phyloP scores from a whole-genome alignment of 2,329 filamentous ascomycete genomes.

The Zymoseptoria ardabiliae region DNA sequence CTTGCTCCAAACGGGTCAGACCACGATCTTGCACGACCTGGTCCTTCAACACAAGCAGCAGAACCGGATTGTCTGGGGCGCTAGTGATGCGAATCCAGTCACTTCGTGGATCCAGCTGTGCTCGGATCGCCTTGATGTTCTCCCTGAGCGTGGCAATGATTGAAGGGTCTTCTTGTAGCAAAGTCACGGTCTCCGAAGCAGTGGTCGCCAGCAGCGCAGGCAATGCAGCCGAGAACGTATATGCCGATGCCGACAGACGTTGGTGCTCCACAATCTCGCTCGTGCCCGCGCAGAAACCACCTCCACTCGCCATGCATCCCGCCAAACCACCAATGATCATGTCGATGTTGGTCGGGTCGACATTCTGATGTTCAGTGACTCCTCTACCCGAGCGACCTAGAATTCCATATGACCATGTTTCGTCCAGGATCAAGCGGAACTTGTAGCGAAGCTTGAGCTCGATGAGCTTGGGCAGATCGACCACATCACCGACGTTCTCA shows the following conservation, averaged over 20 bases:
- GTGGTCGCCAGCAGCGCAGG: constrained; percentile 94
- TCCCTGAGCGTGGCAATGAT: constrained; percentile 72
- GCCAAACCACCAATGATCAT: constrained; percentile 95
- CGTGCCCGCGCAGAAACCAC: constrained; percentile 89
- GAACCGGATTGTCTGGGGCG: constrained; percentile 73
- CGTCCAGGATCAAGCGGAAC: constrained; percentile 93
- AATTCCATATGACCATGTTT: constrained; percentile 95
- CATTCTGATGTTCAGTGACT: constrained; percentile 91
- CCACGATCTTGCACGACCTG: constrained; percentile 68
- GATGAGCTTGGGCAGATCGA: constrained; percentile 79
- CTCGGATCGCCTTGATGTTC: constrained; percentile 76
- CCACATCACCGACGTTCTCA: constrained; percentile 79
- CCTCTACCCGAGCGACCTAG: constrained; percentile 86
- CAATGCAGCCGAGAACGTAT: constrained; percentile 91
- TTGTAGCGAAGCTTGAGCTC: constrained; percentile 95
- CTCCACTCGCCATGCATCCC: constrained; percentile 82
- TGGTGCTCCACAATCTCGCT: constrained; percentile 93
- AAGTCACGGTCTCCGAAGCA: constrained; percentile 78
- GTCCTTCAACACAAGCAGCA: constrained; percentile 75
- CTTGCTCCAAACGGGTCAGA: constrained; percentile 64
- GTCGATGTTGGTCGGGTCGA: constrained; percentile 86
- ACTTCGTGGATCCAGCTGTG: constrained; percentile 82
- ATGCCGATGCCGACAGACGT: constrained; percentile 82
- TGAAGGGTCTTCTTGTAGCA: constrained; percentile 82
- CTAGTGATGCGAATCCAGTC: constrained; percentile 88